These are phyloP conservation scores for Backusella liffmaniae DNA, from an alignment of 192 early-diverging fungal species.

Conservation along the genomic window DNA sequence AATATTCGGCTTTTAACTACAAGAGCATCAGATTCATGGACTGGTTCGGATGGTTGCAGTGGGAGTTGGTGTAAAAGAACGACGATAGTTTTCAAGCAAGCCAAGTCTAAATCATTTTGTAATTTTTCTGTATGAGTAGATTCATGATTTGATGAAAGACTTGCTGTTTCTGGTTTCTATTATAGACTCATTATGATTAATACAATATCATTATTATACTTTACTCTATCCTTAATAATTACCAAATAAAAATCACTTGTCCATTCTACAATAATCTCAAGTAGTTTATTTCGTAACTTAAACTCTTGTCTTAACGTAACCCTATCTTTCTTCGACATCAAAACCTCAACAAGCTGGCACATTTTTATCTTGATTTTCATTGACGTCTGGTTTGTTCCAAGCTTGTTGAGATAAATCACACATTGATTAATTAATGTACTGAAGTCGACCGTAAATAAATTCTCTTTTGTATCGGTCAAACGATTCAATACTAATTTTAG, in stretches of 20 bases:
- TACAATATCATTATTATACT: neutral
- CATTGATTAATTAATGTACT: constrained; percentile 46
- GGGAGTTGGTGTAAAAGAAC: constrained; percentile 65
- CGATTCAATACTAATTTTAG: constrained; percentile 54
- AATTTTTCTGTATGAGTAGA: constrained; percentile 51
- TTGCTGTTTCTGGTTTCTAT: constrained; percentile 24
- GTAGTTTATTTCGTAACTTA: constrained; percentile 51
- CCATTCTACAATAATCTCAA: constrained; percentile 54
- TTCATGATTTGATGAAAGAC: neutral
- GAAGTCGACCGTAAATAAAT: constrained; percentile 48
- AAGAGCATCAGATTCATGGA: constrained; percentile 53
- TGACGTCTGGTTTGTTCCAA: constrained; percentile 32
- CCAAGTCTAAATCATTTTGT: constrained; percentile 70
- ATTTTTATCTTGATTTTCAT: constrained; percentile 56
- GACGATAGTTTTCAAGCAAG: constrained; percentile 74
- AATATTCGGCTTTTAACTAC: constrained; percentile 64
- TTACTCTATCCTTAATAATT: neutral
- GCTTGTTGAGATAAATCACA: constrained; percentile 51
- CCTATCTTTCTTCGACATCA: constrained; percentile 52
- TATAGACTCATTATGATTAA: neutral
- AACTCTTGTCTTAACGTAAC: constrained; percentile 55
- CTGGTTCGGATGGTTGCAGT: constrained; percentile 57
- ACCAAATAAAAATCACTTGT: constrained; percentile 51
- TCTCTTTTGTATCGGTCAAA: constrained; percentile 29
- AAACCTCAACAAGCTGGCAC: constrained; percentile 55